Evolutionary conservation across 345 rosid species (phyloP).

Genomic region (Populus pruinosa): DNA sequence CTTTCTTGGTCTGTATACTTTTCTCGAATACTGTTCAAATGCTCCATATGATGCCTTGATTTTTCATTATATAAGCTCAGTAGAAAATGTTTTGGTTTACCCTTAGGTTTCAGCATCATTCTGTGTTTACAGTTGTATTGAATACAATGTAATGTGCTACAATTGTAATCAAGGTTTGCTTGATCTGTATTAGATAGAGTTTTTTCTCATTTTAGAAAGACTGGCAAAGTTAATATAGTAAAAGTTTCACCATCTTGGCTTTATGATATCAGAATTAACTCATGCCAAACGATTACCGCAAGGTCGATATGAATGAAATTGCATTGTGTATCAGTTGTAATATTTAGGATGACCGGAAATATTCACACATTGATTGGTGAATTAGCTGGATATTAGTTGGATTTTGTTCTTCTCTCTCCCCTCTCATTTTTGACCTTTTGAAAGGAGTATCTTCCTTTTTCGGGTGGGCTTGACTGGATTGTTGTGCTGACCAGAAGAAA

Average conservation of each 20-base stretch:
- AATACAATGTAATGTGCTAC: not conserved
- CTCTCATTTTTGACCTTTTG: not conserved
- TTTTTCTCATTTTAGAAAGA: not conserved
- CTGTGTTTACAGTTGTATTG: not conserved
- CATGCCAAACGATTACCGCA: not conserved
- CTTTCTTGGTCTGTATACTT: not conserved
- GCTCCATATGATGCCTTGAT: not conserved
- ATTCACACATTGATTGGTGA: not conserved
- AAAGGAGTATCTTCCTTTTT: not conserved
- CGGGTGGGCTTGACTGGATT: not conserved
- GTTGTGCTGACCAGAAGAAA: not conserved
- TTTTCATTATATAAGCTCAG: not conserved
- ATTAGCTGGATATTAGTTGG: not conserved
- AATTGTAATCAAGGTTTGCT: not conserved
- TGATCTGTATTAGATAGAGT: not conserved
- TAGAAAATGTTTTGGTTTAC: not conserved
- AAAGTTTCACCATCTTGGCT: not conserved
- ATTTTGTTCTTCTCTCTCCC: not conserved
- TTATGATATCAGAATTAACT: not conserved
- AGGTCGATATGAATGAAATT: not conserved
- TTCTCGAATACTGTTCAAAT: not conserved
- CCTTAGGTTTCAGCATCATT: not conserved
- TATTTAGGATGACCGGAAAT: not conserved
- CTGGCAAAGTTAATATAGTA: not conserved
- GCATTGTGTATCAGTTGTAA: not conserved